Conservation (phyloP, 2,329 filamentous ascomycete genomes). For the Phaeosphaeriaceae sp. region DNA sequence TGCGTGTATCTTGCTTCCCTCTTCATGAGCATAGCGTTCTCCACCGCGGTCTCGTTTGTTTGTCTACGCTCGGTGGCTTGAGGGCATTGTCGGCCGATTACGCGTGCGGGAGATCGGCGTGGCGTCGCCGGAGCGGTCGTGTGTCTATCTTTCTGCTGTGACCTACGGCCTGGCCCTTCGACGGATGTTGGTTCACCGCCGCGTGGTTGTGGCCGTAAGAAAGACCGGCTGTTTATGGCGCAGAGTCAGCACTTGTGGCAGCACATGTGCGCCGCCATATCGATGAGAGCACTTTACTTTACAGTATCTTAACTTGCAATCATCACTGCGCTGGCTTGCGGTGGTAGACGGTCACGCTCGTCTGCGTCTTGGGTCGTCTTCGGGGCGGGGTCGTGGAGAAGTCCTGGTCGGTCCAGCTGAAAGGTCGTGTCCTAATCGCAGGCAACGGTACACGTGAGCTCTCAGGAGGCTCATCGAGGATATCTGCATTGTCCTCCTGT, state of each 20-base stretch:
- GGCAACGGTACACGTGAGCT: background rate
- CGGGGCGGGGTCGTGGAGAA: background rate
- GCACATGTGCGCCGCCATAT: background rate
- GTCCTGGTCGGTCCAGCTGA: background rate
- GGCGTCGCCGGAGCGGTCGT: too few relatives aligned
- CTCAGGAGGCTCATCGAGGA: background rate
- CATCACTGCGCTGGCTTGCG: background rate
- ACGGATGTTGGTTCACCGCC: too few relatives aligned
- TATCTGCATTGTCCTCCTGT: too few relatives aligned
- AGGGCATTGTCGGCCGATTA: background rate
- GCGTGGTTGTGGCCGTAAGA: background rate
- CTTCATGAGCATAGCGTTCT: background rate
- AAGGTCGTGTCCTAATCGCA: background rate
- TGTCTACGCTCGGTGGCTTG: background rate
- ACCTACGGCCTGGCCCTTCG: too few relatives aligned
- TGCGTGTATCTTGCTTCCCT: background rate
- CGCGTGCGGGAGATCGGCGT: background rate
- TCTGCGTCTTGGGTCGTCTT: background rate
- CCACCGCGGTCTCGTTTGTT: background rate
- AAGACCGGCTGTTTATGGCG: background rate
- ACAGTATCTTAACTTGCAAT: background rate
- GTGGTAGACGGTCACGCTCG: background rate
- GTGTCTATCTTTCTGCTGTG: too few relatives aligned
- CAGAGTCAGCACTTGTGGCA: background rate
- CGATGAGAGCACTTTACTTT: background rate